A percentile compares a stretch with the other conserved stretches of the same genome.
phyloP scores from a whole-genome alignment of 768 basidiomycete species.

The Hemileccinum rubropunctum region DNA sequence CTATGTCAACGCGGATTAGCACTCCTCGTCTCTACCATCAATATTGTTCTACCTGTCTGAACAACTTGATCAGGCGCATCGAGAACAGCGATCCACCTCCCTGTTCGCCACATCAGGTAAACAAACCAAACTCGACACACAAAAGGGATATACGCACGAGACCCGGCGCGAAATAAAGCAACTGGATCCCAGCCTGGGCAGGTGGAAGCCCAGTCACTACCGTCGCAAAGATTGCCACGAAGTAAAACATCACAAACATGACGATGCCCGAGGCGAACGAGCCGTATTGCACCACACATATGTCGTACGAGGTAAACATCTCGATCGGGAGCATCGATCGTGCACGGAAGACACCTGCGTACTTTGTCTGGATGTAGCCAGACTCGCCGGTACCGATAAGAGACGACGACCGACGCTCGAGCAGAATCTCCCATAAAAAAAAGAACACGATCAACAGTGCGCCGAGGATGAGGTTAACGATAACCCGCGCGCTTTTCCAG shows the following conservation, averaged over 20 bases:
- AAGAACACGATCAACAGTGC: constrained; percentile 38
- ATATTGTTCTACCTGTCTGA: constrained; percentile 34
- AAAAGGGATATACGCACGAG: constrained; percentile 30
- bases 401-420: constrained; percentile 27
- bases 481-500: constrained; percentile 44
- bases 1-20: constrained; percentile 17
- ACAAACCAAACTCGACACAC: not conserved
- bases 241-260: constrained; percentile 53
- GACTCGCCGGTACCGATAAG: not conserved
- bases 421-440: constrained; percentile 42
- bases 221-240: constrained; percentile 50
- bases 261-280: constrained; percentile 45
- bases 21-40: not conserved
- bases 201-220: constrained; percentile 42
- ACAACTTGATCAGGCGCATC: constrained; percentile 32
- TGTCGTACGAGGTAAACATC: constrained; percentile 41
- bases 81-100: constrained; percentile 37
- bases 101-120: constrained; percentile 18
- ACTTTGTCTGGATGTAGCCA: not conserved
- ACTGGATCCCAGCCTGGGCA: constrained; percentile 42
- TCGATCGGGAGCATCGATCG: constrained; percentile 48
- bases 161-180: constrained; percentile 54
- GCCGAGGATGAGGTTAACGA: constrained; percentile 47
- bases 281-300: constrained; percentile 38
- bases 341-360: constrained; percentile 22